phyloP scores from a whole-genome alignment of 2,329 filamentous ascomycete genomes.

The Xylariaceae sp. region DNA sequence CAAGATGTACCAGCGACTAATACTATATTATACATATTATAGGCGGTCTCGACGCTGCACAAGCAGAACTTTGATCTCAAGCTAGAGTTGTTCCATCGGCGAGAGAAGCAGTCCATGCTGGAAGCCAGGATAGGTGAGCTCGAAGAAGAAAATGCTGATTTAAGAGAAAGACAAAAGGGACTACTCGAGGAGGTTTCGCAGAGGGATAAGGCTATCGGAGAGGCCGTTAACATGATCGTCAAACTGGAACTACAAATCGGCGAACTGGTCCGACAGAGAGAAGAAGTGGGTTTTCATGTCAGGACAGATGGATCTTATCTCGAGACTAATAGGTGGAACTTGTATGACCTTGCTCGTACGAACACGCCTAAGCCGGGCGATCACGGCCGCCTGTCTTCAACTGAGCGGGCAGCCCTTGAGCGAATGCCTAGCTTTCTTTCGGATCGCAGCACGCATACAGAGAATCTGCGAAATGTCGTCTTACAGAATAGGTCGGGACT shows the following conservation, averaged over 20 bases:
- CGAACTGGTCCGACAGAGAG: constrained; percentile 49
- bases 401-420: constrained; percentile 37
- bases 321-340: constrained; percentile 32
- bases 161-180: constrained; percentile 53
- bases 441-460: constrained; percentile 52
- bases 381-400: constrained; percentile 13
- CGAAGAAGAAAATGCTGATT: constrained; percentile 47
- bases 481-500: constrained; percentile 45
- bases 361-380: constrained; percentile 20
- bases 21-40: no score
- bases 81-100: constrained; percentile 63
- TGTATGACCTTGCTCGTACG: constrained; percentile 20
- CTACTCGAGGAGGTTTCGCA: constrained; percentile 58
- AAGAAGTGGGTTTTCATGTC: constrained; percentile 46
- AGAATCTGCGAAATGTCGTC: constrained; percentile 57
- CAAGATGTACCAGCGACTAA: no score
- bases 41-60: constrained; percentile 62
- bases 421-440: constrained; percentile 63
- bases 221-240: constrained; percentile 66
- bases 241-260: constrained; percentile 56
- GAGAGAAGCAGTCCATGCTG: constrained; percentile 56
- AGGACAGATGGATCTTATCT: constrained; percentile 39
- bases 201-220: constrained; percentile 64
- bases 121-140: constrained; percentile 54
- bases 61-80: constrained; percentile 77